Base-by-base conservation (phyloP, 2,329 filamentous ascomycete genomes). In the Apiospora phragmitis region DNA sequence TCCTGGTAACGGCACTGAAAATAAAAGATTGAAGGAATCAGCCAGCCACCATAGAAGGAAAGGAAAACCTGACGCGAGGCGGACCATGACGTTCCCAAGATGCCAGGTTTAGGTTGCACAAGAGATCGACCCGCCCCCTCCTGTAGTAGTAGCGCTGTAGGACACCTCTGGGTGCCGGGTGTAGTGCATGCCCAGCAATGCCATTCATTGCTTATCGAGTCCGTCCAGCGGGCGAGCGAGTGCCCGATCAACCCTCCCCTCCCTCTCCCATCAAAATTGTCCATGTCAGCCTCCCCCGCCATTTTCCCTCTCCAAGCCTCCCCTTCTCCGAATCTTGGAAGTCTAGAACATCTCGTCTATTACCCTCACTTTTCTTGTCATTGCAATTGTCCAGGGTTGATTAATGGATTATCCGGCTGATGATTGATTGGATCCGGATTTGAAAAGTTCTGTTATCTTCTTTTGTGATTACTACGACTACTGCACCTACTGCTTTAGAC, bases 71-170 rank as follows among this genome's bases (percentile, higher is more conserved):
- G 51, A 59, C 51, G 16, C 51, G 18, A 62, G 55, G 32, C 55
- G 55, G 55, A 38, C 21, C 55, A 62, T 62, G 55, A 62, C 55
- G 55, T 62, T 62, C 55, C 18, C 55, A n/a, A 38, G 55, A 62
- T 38, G 32, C 18, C 4, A 24, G 55, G 55, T 62, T 59, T 62
- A 62, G 55, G 55, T 62, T 62, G 32, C 55, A n/a, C 32, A 32
- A 55, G 49, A n/a, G 55, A 62, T 62, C 55, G 32, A n/a, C 55
- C 55, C 55, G 55, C 55, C 55, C 55, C 55, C 32, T 32, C 49
- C n/a, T 49, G 47, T 47, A 47, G 18, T 7, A 8, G 49, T 55
- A 55, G 26, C 14, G 49, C n/a, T n/a, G 14, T 55, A 12, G 38
- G 38, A 12, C 9, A 41, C 14, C 38, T 8, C 38, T 41, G 38